These are phyloP conservation scores for Anthoceros angustus DNA, from an alignment of 225 moss, liverwort and hornwort genomes.

Conservation along the genomic window DNA sequence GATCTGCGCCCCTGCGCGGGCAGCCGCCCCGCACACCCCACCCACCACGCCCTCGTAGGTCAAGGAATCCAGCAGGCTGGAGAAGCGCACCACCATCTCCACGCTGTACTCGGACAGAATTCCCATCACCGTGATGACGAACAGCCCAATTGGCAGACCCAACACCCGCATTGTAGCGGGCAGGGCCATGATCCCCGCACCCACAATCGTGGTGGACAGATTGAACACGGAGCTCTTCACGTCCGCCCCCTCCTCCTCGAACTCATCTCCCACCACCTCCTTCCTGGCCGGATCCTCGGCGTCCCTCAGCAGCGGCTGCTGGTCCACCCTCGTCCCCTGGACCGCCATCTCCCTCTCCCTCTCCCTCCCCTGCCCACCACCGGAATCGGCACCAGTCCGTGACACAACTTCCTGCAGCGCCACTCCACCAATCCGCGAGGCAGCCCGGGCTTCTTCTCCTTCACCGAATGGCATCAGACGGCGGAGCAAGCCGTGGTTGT, in stretches of 20 bases:
- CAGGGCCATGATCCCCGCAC: slow-evolving; percentile 83
- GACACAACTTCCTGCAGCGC: too few species aligned
- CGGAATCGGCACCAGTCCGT: too few species aligned
- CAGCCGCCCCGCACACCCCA: slow-evolving; percentile 35
- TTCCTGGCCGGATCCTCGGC: slow-evolving; percentile 25
- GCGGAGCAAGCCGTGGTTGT: too few species aligned
- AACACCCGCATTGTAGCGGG: slow-evolving; percentile 88
- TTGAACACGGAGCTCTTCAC: slow-evolving; percentile 63
- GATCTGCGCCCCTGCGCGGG: slow-evolving; percentile 47
- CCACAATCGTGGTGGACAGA: slow-evolving; percentile 83
- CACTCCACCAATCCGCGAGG: too few species aligned
- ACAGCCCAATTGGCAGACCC: slow-evolving; percentile 61
- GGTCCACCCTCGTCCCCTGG: too few species aligned
- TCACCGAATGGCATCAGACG: too few species aligned
- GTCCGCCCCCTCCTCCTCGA: slow-evolving; percentile 56
- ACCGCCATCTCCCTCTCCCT: too few species aligned
- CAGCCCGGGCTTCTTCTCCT: too few species aligned
- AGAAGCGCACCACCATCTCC: slow-evolving; percentile 51
- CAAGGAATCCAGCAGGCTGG: slow-evolving; percentile 41
- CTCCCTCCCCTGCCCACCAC: too few species aligned
- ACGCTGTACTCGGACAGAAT: slow-evolving; percentile 59
- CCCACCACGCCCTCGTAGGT: slow-evolving; percentile 86
- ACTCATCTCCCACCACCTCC: slow-evolving; percentile 43
- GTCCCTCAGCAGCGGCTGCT: not conserved
- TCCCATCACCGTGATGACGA: slow-evolving; percentile 43